Percentiles rank a stretch among this genome's conserved stretches.
phyloP scores from a whole-genome alignment of 208 protist species.

The Trypanosoma rangeli region DNA sequence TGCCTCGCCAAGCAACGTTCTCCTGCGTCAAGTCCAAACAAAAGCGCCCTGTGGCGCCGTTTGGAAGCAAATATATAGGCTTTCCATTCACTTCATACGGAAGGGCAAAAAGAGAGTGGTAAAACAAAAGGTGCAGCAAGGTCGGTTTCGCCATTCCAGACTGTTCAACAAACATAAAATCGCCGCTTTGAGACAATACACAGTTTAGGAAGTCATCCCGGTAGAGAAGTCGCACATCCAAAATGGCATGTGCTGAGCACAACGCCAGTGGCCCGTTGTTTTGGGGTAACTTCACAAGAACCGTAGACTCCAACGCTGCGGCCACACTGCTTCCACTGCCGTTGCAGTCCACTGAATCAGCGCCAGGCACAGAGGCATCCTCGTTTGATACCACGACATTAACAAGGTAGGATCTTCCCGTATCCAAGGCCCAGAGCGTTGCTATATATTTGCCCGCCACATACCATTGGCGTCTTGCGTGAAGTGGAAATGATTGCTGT shows the following conservation, averaged over 20 bases:
- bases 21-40: conserved; percentile 49
- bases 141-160: conserved; percentile 23
- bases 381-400: not conserved
- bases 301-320: not conserved
- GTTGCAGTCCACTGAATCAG: not conserved
- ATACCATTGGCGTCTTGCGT: not conserved
- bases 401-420: not conserved
- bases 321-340: not conserved
- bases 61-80: conserved; percentile 5
- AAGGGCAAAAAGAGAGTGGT: conserved; percentile 65
- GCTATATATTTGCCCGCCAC: conserved; percentile 5
- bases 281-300: not conserved
- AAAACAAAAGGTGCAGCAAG: conserved; percentile 37
- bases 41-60: conserved; percentile 9
- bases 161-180: conserved; percentile 33
- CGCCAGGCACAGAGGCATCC: not conserved
- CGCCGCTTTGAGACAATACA: conserved; percentile 31
- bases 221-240: conserved; percentile 26
- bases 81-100: conserved; percentile 6
- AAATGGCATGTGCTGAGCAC: conserved; percentile 3
- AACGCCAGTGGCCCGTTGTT: not conserved
- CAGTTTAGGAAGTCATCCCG: conserved; percentile 53
- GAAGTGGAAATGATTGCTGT: not conserved
- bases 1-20: conserved; percentile 37
- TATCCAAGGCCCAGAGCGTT: conserved; percentile 17